These are phyloP conservation scores for Stemphylium beticola DNA, from an alignment of 2,329 filamentous ascomycete genomes.

Conservation along the genomic window DNA sequence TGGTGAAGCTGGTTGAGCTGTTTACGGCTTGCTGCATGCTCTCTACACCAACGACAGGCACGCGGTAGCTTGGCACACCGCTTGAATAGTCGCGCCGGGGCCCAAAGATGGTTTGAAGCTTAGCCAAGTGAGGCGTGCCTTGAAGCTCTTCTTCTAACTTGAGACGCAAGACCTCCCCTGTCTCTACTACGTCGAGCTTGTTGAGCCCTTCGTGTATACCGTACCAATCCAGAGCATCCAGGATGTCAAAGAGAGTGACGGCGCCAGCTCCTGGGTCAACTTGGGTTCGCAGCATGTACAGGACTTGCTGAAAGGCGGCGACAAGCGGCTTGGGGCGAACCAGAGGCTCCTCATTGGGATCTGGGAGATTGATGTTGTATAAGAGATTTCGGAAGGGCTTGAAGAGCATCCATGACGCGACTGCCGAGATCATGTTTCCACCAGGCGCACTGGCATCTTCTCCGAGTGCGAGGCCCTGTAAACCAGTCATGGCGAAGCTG, in stretches of 20 bases:
- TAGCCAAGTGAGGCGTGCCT: constrained; percentile 50
- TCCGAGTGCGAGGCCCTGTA: constrained; percentile 55
- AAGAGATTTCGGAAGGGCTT: constrained; percentile 65
- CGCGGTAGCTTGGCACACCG: constrained; percentile 46
- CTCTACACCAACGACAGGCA: constrained; percentile 42
- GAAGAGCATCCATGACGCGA: constrained; percentile 65
- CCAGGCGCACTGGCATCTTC: constrained; percentile 42
- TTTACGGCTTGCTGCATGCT: constrained; percentile 53
- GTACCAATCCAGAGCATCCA: constrained; percentile 50
- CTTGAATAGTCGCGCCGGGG: constrained; percentile 37
- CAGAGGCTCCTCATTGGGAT: constrained; percentile 54
- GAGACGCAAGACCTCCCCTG: constrained; percentile 61
- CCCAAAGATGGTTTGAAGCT: constrained; percentile 58
- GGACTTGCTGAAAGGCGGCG: constrained; percentile 58
- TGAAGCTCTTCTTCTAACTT: constrained; percentile 60
- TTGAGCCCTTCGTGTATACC: constrained; percentile 46
- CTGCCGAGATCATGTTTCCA: constrained; percentile 57
- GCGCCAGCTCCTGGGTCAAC: constrained; percentile 47
- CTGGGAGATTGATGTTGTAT: constrained; percentile 56
- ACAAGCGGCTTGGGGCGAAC: constrained; percentile 59
- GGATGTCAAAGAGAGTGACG: constrained; percentile 44
- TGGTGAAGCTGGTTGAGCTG: constrained; percentile 33
- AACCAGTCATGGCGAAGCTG: constrained; percentile 62
- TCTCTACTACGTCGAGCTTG: constrained; percentile 60
- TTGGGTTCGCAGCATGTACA: constrained; percentile 57